Conservation (phyloP, 345 rosid genomes). For the Conringia planisiliqua region DNA sequence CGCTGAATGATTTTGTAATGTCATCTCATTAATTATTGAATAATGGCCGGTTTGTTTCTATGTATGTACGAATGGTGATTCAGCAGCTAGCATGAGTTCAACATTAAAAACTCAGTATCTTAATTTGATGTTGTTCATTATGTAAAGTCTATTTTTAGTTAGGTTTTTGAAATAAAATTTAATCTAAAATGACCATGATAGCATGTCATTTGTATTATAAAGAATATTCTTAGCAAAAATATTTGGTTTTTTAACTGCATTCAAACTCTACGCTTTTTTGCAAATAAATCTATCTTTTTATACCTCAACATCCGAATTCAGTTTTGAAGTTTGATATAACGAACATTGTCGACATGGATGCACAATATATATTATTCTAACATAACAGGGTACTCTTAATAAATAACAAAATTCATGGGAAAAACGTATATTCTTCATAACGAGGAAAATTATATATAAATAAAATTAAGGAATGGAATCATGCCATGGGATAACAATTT, state of each 20-base stretch:
- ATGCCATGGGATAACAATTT: conserved; percentile 22
- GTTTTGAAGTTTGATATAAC: not conserved
- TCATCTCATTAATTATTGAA: not conserved
- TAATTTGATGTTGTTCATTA: not conserved
- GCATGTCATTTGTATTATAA: not conserved
- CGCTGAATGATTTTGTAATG: not conserved
- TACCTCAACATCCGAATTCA: not conserved
- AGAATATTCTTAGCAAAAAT: not conserved
- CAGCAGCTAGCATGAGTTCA: not conserved
- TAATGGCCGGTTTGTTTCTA: conserved; percentile 4
- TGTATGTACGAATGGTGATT: not conserved
- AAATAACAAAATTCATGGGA: too few species aligned
- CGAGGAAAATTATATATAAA: conserved; percentile 7
- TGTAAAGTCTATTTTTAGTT: not conserved
- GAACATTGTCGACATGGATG: not conserved
- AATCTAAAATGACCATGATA: not conserved
- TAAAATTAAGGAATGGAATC: conserved; percentile 9
- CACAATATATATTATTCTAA: not conserved
- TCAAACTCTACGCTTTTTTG: not conserved
- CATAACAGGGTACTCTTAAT: not conserved
- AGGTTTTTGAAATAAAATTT: not conserved
- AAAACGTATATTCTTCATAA: conserved; percentile 23
- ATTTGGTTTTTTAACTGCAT: not conserved
- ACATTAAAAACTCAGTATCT: not conserved
- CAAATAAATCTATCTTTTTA: not conserved